Evolutionary conservation across 495 filamentous ascomycete genomes (phyloP), one percentile per base, ranked within the genome.

Genomic region (Daldinia caldariorum): DNA sequence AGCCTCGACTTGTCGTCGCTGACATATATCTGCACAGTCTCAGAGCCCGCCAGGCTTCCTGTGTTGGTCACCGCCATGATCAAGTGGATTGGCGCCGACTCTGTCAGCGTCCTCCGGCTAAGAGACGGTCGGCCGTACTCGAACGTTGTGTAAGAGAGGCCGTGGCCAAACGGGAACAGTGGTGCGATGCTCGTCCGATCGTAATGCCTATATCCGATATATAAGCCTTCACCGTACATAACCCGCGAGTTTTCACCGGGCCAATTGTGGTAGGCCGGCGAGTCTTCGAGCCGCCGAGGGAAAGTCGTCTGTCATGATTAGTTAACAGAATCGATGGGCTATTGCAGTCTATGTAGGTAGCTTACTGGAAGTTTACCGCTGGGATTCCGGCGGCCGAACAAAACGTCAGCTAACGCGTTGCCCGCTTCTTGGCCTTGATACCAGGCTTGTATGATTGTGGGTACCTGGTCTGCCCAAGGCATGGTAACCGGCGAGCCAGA

Each of bases 401-500:
- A 83, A 18, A 97, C 89, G 75, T 97, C 94, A 0, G 88, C 86
- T 12, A 99, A 79, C 1, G 94, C 91, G 66, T 94, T 92, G 1
- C 95, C 95, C 18, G 91, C 93, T 78, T 98, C 94, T 76, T 98
- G 90, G 0, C 95, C 93, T 66, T 90, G 88, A 61, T 91, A 91
- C 90, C 90, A 93, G 6, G 88, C 91, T 71, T 93, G 90, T 0
- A 92, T 58, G n/a, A 93, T 86, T 10, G 91, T 87, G 9, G 88
- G 85, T 13, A 90, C 87, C 18, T 86, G 80, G 62, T 87, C 80
- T 0, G 82, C 89, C 93, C 93, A 97, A 0, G 91, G 91, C 92
- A 96, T 94, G 3, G 87, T 88, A 8, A 96, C 90, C 0, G 93
- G 93, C 1, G 92, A 94, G 12, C 93, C 93, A 34, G 90, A 91